Evolutionary conservation across 202 grass and related monocot genomes (phyloP).

Genomic region (Schoenoplectus triqueter): DNA sequence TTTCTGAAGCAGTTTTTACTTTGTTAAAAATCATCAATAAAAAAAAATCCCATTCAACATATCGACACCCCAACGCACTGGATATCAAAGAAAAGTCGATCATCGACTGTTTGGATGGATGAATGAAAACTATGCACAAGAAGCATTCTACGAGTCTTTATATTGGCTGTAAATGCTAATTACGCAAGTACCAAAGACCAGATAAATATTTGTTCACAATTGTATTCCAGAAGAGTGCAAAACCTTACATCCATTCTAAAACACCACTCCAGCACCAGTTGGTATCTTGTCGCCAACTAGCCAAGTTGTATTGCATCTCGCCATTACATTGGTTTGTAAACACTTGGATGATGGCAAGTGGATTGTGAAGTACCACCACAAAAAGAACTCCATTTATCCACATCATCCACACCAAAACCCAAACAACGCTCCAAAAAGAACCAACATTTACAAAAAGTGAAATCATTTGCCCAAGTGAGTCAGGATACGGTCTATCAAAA

Average conservation of each 20-base stretch:
- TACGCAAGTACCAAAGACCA: not conserved
- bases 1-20: not conserved
- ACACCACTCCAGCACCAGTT: not conserved
- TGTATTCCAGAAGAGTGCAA: not conserved
- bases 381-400: conserved; percentile 12
- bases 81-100: no score
- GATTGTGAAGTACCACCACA: not conserved
- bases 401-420: not conserved
- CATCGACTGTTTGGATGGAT: not conserved
- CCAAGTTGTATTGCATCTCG: not conserved
- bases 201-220: not conserved
- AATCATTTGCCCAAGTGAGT: conserved; percentile 84
- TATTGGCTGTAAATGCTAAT: not conserved
- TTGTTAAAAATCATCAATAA: not conserved
- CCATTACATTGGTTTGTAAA: not conserved
- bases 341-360: not conserved
- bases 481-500: conserved; percentile 74
- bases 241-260: not conserved
- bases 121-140: not conserved
- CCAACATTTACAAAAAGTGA: not conserved
- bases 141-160: not conserved
- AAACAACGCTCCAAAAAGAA: not conserved
- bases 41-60: not conserved
- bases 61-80: not conserved
- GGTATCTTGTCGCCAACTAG: not conserved